Evolutionary conservation across 495 filamentous ascomycete species (phyloP), one percentile per base, ranked within the genome.

Genomic region (Neurospora hispaniola): DNA sequence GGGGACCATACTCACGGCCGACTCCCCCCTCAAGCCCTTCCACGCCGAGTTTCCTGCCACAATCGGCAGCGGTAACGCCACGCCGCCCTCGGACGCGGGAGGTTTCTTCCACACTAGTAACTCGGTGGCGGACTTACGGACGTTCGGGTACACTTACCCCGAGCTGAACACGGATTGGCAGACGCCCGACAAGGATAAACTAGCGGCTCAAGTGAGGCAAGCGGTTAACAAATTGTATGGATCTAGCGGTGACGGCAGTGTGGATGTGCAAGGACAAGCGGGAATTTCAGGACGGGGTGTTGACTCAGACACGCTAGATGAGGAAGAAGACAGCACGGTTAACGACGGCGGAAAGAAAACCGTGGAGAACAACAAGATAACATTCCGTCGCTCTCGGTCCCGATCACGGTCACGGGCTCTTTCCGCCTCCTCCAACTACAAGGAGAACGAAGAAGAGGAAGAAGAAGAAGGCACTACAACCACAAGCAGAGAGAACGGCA

Each of bases 81-180:
- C 1, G 69, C 27, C 54, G 35, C 54, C 54, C 14, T 66, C 54
- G 14, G 54, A 66, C 7, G 14, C 54, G 54, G 54, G 54, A 38
- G 54, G 54, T 35, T 66, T 31, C 11, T 82, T 86, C 73, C 80
- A 81, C 73, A 86, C 82, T 8, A 82, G 83, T 20, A 74, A 79
- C n/a, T 78, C 77, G 6, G 80, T 82, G 12, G 71, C 78, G 0
- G 71, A 73, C 1, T 74, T 78, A 20, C 75, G 75, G 16, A 62
- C 62, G 2, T 79, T 88, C 39, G 85, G 85, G 18, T 87, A 88
- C 71, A 82, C 81, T 3, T 86, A 87, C 72, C 81, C 84, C 0
- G 85, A 87, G 70, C 69, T 78, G 12, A 74, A 82, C 44, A 35
- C 39, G 42, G 76, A 76, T 59, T 76, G 71, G 74, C 69, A 54